phyloP scores from a whole-genome alignment of 345 rosid species.

The Euclidium syriacum region DNA sequence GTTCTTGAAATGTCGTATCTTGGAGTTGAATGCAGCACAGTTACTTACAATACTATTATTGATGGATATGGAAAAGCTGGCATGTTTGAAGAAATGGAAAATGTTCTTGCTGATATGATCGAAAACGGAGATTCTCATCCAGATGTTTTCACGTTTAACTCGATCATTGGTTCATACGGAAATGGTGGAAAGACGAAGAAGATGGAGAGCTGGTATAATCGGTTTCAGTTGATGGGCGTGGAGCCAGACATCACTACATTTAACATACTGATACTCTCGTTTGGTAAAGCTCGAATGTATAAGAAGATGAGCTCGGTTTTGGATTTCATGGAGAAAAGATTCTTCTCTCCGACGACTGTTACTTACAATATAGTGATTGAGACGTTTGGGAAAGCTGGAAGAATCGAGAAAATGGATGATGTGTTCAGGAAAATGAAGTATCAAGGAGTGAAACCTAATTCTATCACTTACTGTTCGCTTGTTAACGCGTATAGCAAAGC shows the following conservation, averaged over 20 bases:
- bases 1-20: conserved; percentile 72
- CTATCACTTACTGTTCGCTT: conserved; percentile 69
- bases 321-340: conserved; percentile 65
- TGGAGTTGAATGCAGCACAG: conserved; percentile 51
- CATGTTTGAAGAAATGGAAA: conserved; percentile 71
- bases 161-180: conserved; percentile 68
- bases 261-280: conserved; percentile 60
- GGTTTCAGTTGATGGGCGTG: conserved; percentile 77
- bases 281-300: conserved; percentile 55
- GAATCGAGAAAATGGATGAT: conserved; percentile 59
- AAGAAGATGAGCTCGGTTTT: conserved; percentile 63
- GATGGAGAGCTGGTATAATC: conserved; percentile 76
- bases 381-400: conserved; percentile 57
- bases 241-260: conserved; percentile 61
- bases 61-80: conserved; percentile 76
- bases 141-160: conserved; percentile 66
- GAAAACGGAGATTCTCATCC: conserved; percentile 58
- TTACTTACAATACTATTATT: conserved; percentile 65
- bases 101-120: conserved; percentile 53
- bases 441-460: conserved; percentile 75
- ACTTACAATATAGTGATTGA: conserved; percentile 71
- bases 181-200: conserved; percentile 43
- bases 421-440: conserved; percentile 65
- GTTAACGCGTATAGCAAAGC: conserved; percentile 61
- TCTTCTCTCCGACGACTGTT: conserved; percentile 42